Percentiles rank a stretch among this genome's conserved stretches.
phyloP scores from a whole-genome alignment of 2,329 filamentous ascomycete species.

The Thelonectria blattea region DNA sequence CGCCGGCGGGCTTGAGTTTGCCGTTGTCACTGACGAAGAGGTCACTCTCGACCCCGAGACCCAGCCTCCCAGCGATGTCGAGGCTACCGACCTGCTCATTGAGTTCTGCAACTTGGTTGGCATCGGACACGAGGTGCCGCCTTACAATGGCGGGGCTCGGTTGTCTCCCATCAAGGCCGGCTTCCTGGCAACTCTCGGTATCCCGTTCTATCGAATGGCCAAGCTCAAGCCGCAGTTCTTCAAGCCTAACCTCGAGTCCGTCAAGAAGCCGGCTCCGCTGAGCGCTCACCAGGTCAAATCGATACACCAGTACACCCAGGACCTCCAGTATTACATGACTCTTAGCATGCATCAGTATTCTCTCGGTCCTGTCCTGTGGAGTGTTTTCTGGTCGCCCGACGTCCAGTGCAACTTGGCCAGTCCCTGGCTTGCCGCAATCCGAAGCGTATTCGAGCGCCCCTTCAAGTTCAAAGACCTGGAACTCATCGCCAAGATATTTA shows the following conservation, averaged over 20 bases:
- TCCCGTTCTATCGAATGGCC: conserved; percentile 38
- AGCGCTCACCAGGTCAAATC: conserved; percentile 20
- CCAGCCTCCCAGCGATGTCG: conserved; percentile 24
- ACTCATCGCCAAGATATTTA: conserved; percentile 34
- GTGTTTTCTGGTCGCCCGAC: conserved; percentile 41
- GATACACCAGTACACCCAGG: conserved; percentile 28
- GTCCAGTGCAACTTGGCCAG: conserved; percentile 40
- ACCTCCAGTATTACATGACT: conserved; percentile 41
- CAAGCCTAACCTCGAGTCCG: conserved; percentile 22
- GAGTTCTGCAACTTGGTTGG: conserved; percentile 37
- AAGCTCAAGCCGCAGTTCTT: conserved; percentile 35
- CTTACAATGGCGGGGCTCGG: conserved; percentile 13
- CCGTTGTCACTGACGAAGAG: conserved; percentile 30
- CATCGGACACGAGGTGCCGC: conserved; percentile 28
- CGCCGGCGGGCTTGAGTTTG: conserved; percentile 25
- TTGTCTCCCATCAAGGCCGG: conserved; percentile 36
- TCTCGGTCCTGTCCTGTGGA: conserved; percentile 40
- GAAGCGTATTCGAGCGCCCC: conserved; percentile 30
- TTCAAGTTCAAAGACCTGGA: conserved; percentile 32
- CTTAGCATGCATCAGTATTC: conserved; percentile 38
- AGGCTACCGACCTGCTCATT: conserved; percentile 35
- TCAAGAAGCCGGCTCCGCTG: conserved; percentile 9
- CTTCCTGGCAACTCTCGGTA: conserved; percentile 35
- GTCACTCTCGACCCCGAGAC: conserved; percentile 24
- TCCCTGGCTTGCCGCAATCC: conserved; percentile 37